Evolutionary conservation across 2,329 filamentous ascomycete species (phyloP), one percentile per base, ranked within the genome.

Genomic region (Colletotrichum echinochloae): DNA sequence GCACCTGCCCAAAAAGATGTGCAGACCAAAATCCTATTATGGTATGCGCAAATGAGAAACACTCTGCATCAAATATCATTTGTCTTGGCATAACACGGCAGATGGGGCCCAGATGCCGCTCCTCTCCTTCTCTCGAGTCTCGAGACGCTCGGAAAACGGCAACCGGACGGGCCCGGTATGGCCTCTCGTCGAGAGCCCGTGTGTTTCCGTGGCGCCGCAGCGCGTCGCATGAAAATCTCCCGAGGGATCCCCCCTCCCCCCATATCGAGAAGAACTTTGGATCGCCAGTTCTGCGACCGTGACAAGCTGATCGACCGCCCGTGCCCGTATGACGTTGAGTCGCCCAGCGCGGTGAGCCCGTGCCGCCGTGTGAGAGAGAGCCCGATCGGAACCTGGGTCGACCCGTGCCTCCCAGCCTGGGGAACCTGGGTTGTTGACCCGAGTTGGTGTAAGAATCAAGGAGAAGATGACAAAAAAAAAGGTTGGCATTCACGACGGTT

Each of bases 111-210:
- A n/a, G 49, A 39, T 54, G 33, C 37, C 16, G 48, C 16, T 49
- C 51, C n/a, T 51, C 33, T 56, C 44, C 28, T 35, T 35, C 44
- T 46, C 63, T 14, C 56, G 48, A 46, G 56, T 51, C 28, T 66
- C 67, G 63, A 70, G 67, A 70, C 67, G 67, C n/a, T 66, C 67
- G 67, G 56, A 70, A 66, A 35, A 44, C 57, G 63, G 41, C 56
- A 48, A 46, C 64, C 54, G 52, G 67, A 57, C 61, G 56, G 51
- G n/a, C n/a, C n/a, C 67, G 56, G 67, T 62, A 63, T 62, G 41
- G 63, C 44, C 30, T 61, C 44, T 49, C n/a, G 18, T 48, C 26
- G 33, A 51, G 59, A 37, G 28, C 39, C 52, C 55, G 16, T 35
- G 18, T 23, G 49, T 64, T 57, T 61, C 60, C 28, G 33, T 57